Evolutionary conservation across 2,329 filamentous ascomycete genomes (phyloP).

Genomic region (Gliomastix tumulicola): DNA sequence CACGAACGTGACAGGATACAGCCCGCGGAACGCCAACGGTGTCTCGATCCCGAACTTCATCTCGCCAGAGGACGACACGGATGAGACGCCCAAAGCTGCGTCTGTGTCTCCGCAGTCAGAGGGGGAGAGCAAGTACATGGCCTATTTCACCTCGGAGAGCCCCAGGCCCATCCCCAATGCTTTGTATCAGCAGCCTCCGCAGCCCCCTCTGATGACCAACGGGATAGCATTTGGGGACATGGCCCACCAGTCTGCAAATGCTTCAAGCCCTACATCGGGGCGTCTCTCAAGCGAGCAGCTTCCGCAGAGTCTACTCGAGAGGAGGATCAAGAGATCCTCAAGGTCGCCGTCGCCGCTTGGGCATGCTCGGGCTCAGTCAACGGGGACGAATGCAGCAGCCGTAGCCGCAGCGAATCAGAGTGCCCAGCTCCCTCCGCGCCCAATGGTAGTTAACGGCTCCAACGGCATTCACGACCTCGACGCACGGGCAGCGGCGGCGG

Average conservation of each 20-base stretch:
- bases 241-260: slow-evolving; percentile 20
- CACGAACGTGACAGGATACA: slow-evolving; percentile 24
- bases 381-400: too few species aligned
- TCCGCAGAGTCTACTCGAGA: slow-evolving; percentile 45
- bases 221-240: slow-evolving; percentile 42
- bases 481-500: too few species aligned
- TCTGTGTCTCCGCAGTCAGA: slow-evolving; percentile 41
- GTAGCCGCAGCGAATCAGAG: too few species aligned
- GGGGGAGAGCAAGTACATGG: slow-evolving; percentile 26
- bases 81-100: slow-evolving; percentile 32
- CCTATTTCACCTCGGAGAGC: slow-evolving; percentile 17
- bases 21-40: slow-evolving; percentile 37
- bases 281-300: slow-evolving; percentile 46
- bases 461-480: too few species aligned
- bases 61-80: slow-evolving; percentile 44
- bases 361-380: slow-evolving; percentile 39
- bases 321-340: slow-evolving; percentile 44
- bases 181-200: slow-evolving; percentile 9
- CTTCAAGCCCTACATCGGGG: slow-evolving; percentile 30
- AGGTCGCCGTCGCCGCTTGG: slow-evolving; percentile 50
- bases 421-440: slow-evolving; percentile 32
- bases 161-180: slow-evolving; percentile 16
- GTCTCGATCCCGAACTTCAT: slow-evolving; percentile 48
- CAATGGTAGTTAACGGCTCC: slow-evolving; percentile 47
- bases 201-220: slow-evolving; percentile 16